Base-by-base conservation (phyloP, 2,329 filamentous ascomycete species). In the Beauveria pseudobassiana region DNA sequence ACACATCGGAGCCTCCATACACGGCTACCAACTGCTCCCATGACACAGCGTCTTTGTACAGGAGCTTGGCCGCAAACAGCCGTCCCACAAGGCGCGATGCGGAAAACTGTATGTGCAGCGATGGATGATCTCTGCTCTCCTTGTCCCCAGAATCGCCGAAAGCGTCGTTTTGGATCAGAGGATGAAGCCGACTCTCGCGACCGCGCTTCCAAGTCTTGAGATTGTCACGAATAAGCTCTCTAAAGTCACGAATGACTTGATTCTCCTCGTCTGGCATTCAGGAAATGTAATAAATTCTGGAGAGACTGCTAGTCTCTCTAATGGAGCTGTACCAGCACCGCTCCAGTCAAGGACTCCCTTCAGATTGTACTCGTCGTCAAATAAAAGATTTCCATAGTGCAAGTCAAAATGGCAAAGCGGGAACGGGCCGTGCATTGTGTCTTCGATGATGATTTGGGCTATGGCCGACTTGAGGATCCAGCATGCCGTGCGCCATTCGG, bases 321-420 rank as follows among this genome's bases (percentile, higher is more conserved):
- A 62, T 59, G 73, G 72, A 7, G 67, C 71, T 14, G 69, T 66
- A 64, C 73, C 71, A 7, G 73, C 71, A 57, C 64, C 63, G 54
- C 69, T 72, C 74, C 73, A 76, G 64, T 74, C 73, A 50, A 76
- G 67, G 38, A 76, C 63, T 22, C 69, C 73, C 1, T 66, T 72
- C 42, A 76, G 59, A 63, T 75, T 76, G 64, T 75, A 76, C 51
- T 77, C 74, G 20, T 72, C 63, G 63, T 77, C 75, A 34, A 77
- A 77, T 6, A 76, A 71, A 63, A 78, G 66, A 49, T 78, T 77
- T 45, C 73, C 73, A 63, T 67, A 72, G 66, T 75, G 74, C 3
- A 75, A 64, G 20, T 70, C 70, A 3, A 71, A 62, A 54, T 72
- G 69, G 62, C 73, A 56, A 74, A 1, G 76, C 64, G n/a, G 72